These are phyloP conservation scores for Hippophae gyantsensis DNA, from an alignment of 306 rosid species.

Conservation along the genomic window DNA sequence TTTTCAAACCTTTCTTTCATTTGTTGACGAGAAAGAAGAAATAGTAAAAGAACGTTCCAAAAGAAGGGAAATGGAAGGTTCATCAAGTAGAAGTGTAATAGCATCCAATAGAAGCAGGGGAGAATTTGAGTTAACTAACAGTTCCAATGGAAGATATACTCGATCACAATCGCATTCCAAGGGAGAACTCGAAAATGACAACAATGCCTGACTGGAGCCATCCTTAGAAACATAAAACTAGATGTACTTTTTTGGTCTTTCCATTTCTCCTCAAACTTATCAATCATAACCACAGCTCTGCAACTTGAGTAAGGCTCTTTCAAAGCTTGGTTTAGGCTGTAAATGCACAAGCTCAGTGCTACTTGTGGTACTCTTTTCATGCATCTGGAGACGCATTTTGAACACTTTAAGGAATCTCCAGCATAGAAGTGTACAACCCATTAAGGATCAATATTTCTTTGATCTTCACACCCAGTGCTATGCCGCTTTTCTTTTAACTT, in stretches of 20 bases:
- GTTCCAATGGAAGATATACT: not conserved
- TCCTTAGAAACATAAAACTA: not conserved
- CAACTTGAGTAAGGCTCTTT: too few relatives aligned
- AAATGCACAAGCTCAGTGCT: too few relatives aligned
- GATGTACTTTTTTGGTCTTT: not conserved
- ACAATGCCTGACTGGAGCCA: not conserved
- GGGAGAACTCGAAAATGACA: not conserved
- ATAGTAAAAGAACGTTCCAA: slow-evolving; percentile 37
- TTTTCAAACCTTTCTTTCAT: slow-evolving; percentile 55
- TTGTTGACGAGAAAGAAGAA: slow-evolving; percentile 63
- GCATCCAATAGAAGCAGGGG: not conserved
- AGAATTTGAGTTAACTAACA: slow-evolving; percentile 26
- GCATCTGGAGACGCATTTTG: too few relatives aligned
- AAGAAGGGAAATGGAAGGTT: slow-evolving; percentile 49
- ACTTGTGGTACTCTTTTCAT: too few relatives aligned
- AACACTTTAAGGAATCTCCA: too few relatives aligned
- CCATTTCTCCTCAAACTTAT: not conserved
- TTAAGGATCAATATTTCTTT: too few relatives aligned
- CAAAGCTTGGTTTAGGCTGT: too few relatives aligned
- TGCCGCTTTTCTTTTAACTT: too few relatives aligned
- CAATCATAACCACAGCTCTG: too few relatives aligned
- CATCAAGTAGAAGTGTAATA: slow-evolving; percentile 27
- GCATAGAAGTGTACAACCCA: too few relatives aligned
- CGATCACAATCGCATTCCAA: slow-evolving; percentile 1
- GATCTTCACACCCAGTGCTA: too few relatives aligned